A percentile compares a stretch with the other conserved stretches of the same genome.
phyloP scores from a whole-genome alignment of 331 rosid genomes.

The Spiraea crenata region DNA sequence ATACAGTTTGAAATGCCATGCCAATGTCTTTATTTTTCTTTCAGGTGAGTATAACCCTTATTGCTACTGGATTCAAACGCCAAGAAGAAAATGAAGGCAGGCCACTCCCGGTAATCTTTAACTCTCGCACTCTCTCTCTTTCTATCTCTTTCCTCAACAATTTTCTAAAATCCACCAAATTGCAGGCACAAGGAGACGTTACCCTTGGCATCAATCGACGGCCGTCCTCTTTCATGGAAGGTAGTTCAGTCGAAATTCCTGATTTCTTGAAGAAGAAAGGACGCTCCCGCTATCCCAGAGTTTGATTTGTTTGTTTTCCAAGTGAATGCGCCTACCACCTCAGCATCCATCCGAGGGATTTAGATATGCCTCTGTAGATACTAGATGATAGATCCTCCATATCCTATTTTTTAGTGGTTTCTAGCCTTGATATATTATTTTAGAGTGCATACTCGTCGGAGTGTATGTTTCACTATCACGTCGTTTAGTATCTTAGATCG shows the following conservation, averaged over 20 bases:
- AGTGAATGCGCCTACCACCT: slow-evolving; percentile 18
- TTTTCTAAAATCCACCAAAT: slow-evolving; percentile 20
- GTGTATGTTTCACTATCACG: slow-evolving; percentile 2
- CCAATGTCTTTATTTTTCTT: slow-evolving; percentile 23
- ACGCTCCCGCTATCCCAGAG: slow-evolving; percentile 89
- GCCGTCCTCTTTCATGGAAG: slow-evolving; percentile 66
- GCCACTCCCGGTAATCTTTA: slow-evolving; percentile 58
- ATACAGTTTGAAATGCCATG: neutral
- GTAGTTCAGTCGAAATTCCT: slow-evolving; percentile 84
- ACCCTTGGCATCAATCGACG: slow-evolving; percentile 55
- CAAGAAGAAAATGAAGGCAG: slow-evolving; percentile 92
- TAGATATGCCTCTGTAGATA: slow-evolving; percentile 25
- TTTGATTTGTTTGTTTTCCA: slow-evolving; percentile 26
- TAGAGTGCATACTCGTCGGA: slow-evolving; percentile 24
- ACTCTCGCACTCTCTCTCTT: neutral
- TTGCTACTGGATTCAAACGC: slow-evolving; percentile 99
- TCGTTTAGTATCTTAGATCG: neutral
- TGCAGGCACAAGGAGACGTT: slow-evolving; percentile 85
- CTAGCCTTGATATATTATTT: slow-evolving; percentile 30
- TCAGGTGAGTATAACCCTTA: slow-evolving; percentile 92
- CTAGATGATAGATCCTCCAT: slow-evolving; percentile 36
- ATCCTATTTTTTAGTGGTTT: slow-evolving; percentile 36
- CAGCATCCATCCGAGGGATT: slow-evolving; percentile 39
- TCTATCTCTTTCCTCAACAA: neutral
- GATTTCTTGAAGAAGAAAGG: slow-evolving; percentile 97